phyloP scores from a whole-genome alignment of 192 early-diverging fungal species.

The Umbelopsis ramanniana region DNA sequence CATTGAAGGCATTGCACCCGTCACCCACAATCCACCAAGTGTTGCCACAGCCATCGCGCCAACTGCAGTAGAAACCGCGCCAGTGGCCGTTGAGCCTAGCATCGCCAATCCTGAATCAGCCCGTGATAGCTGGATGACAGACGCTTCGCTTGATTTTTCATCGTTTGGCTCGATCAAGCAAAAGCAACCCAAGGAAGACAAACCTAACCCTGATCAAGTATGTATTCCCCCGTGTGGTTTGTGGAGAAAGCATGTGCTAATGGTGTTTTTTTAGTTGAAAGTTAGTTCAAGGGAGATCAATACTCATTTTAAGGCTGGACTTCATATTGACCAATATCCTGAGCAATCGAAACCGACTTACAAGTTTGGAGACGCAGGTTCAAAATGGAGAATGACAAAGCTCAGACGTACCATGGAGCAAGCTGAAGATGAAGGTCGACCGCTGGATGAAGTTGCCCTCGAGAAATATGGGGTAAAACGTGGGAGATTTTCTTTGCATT shows the following conservation, averaged over 20 bases:
- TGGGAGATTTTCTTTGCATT: neutral
- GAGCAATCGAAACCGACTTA: conserved; percentile 43
- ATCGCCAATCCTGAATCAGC: conserved; percentile 10
- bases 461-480: conserved; percentile 73
- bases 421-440: conserved; percentile 66
- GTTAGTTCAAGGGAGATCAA: conserved; percentile 51
- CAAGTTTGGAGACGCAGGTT: conserved; percentile 59
- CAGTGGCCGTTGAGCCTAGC: neutral
- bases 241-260: neutral
- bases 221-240: neutral
- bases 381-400: conserved; percentile 83
- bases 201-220: conserved; percentile 50
- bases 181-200: conserved; percentile 45
- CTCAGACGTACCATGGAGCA: conserved; percentile 68
- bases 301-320: conserved; percentile 42
- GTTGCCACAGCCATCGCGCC: conserved; percentile 15
- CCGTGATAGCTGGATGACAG: conserved; percentile 41
- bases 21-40: neutral
- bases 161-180: conserved; percentile 42
- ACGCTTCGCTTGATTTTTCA: conserved; percentile 45
- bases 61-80: neutral
- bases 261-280: conserved; percentile 30
- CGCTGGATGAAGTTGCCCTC: conserved; percentile 66
- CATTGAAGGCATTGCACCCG: conserved; percentile 8
- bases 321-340: conserved; percentile 45